These are phyloP conservation scores for Beta corolliflora DNA, from an alignment of 179 eudicot genomes.

Conservation along the genomic window DNA sequence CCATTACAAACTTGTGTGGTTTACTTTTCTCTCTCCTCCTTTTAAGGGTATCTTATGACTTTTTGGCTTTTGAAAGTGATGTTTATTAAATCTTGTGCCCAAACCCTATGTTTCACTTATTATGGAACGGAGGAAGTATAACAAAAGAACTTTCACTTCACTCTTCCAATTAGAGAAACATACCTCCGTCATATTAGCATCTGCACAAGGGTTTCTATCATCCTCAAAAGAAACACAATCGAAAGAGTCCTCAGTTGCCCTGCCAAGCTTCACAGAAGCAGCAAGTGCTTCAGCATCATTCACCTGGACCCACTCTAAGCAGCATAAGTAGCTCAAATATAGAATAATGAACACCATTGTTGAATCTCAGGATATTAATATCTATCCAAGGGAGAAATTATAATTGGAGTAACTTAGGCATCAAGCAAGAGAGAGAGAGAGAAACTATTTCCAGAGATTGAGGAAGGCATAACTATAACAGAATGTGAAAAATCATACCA, in stretches of 20 bases:
- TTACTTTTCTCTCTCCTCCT: too few relatives aligned
- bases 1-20: too few relatives aligned
- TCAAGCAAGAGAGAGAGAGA: background rate
- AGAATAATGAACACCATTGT: background rate
- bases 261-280: constrained; percentile 33
- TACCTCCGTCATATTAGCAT: constrained; percentile 57
- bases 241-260: constrained; percentile 31
- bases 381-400: background rate
- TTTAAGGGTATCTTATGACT: too few relatives aligned
- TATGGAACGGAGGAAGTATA: too few relatives aligned
- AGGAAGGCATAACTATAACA: background rate
- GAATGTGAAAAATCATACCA: constrained; percentile 22
- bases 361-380: background rate
- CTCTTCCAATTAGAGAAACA: background rate
- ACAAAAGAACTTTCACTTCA: background rate
- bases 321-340: constrained; percentile 2
- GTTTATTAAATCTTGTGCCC: too few relatives aligned
- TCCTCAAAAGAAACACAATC: constrained; percentile 34
- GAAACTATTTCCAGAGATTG: too few relatives aligned
- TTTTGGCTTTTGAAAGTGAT: too few relatives aligned
- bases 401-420: background rate
- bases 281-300: constrained; percentile 30
- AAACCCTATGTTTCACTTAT: too few relatives aligned
- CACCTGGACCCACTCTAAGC: constrained; percentile 29
- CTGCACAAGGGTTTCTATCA: constrained; percentile 32